Evolutionary conservation across 2,329 filamentous ascomycete species (phyloP), one percentile per base, ranked within the genome.

Genomic region (Colletotrichum eremochloae): DNA sequence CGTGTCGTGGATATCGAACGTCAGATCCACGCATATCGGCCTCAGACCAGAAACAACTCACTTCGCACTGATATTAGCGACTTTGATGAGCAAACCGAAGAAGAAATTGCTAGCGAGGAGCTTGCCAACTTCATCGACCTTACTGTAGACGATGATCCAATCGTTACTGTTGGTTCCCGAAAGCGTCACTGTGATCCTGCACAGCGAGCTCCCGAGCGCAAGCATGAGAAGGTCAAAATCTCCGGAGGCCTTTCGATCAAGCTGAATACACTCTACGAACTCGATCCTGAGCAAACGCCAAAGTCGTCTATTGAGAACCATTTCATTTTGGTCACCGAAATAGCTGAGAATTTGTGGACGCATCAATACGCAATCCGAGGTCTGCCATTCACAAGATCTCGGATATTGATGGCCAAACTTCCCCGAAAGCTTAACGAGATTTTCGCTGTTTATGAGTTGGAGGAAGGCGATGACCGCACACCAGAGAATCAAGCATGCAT

Each of bases 381-480:
- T 0, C 73, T 81, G 0, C 81, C 82, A 0, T 84, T 82, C 33
- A 75, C 80, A 0, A 78, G 84, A 20, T 81, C 79, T 0, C 75
- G 80, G 0, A 76, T 80, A 0, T 73, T 86, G 20, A 61, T 76
- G 5, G 84, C 81, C 0, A 80, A 81, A 53, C 75, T 88, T 0
- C 80, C 79, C 0, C 78, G 79, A 14, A 83, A 84, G 29, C 33
- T 78, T 0, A 86, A 86, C 44, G 86, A 88, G 62, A 74, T 86
- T 4, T 84, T 81, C 57, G 79, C 81, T 74, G 68, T 87, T 2
- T 81, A 88, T 1, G 79, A 85, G 4, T 73, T 84, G 3, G 79
- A 83, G 7, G 67, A 80, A 0, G 79, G 83, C 7, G 82, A 86
- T 46, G 70, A 74, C 0, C 73, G 80, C 3, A 44, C 74, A 0